Base-by-base conservation (phyloP, 2,329 filamentous ascomycete species). In the Hortaea sp. region DNA sequence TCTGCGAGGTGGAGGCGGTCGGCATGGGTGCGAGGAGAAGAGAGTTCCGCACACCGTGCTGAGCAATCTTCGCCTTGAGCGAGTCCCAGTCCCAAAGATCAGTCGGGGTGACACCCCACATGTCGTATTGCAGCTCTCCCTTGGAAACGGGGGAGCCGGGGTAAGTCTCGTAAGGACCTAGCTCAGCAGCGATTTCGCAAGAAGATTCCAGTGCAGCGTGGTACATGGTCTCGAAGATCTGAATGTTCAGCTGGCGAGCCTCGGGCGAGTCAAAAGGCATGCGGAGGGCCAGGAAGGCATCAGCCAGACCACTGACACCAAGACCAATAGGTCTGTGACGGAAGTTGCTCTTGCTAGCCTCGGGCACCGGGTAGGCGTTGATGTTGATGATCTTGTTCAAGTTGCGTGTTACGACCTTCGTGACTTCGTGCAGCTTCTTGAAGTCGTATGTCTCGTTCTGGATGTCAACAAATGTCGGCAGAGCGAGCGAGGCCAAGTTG, bases 201-300 rank as follows among this genome's bases (percentile, higher is more conserved):
- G 92, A 98, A 20, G 88, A 84, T 46, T 89, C 95, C 52, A 97
- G 74, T 47, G 88, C 87, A 65, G 84, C 92, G 67, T 98, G 92
- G 73, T 98, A 98, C 69, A 98, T 95, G 53, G 92, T 98, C 77
- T 98, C 92, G 56, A 98, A 98, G 68, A 98, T 97, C 69, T 98
- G 88, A 63, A 85, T 89, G 77, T 98, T 98, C 63, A 98, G 79
- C 67, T 92, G 79, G 57, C 84, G 86, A 52, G 92, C 92, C 71
- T 97, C 88, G 5, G 88, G 82, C 11, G 92, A 98, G 69, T 98
- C 92, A 63, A 98, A 98, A 30, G 92, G 90, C 75, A 97, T 78
- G 62, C 92, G 89, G 44, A 98, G 82, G 55, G 92, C 90, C 60
- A 98, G 79, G 84, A 98, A 98, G 47, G 89, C 88, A 75, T 98